Evolutionary conservation across 768 basidiomycete species (phyloP), one percentile per base, ranked within the genome.

Genomic region (Rhizopogon roseolus): DNA sequence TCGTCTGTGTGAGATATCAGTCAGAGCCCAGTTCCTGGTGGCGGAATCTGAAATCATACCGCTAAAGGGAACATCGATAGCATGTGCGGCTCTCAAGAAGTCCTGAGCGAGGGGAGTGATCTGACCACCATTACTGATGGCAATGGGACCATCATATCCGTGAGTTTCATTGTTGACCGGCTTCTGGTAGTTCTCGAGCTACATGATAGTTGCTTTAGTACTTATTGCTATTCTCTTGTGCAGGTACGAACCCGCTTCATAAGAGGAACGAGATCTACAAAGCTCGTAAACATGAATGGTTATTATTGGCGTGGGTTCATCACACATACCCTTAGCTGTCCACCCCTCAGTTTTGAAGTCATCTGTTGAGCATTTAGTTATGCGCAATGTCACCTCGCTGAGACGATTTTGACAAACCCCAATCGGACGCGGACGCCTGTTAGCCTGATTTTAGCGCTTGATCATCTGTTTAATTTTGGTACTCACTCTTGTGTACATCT

Each of bases 131-230:
- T 86, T 85, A 58, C 79, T 81, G 64, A 87, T 86, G 13, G 84
- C 83, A 52, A 88, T 84, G n/a, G 86, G 85, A 4, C 86, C 86
- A 54, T 83, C 79, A 57, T 86, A 86, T 40, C 85, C 86, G 65
- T 87, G 85, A 2, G 78, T 81, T 54, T 82, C 71, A 65, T 81
- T 86, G 71, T 85, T 85, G 25, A 65, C 68, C 1, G 86, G 84
- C 70, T 86, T 86, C 75, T 87, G 86, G 65, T 88, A 87, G 72
- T 86, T 85, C 76, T 88, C 85, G 52, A 87, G 72, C 79, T 84
- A 59, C 42, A 51, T n/a, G 17, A 16, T 8, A 25, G 34, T 17
- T 39, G 27, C 49, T 17, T n/a, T 22, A 28, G 1, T 32, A n/a
- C 37, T 19, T 36, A 14, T 22, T 38, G 17, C 40, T 25, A 32